phyloP scores from a whole-genome alignment of 163 green algal genomes.

The Chlamydomonas reinhardtii region DNA sequence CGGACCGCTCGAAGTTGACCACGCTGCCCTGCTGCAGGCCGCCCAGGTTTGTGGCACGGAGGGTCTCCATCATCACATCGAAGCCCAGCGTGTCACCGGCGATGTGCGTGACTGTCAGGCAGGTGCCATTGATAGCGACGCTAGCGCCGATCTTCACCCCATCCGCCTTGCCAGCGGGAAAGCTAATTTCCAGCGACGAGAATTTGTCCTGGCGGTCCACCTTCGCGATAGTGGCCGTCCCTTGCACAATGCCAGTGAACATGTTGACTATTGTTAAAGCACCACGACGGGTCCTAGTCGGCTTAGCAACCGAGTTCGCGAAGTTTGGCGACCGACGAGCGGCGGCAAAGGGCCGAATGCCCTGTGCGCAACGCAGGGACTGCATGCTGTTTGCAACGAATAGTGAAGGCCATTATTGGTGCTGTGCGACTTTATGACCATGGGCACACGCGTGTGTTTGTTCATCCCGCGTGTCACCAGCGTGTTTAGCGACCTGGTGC shows the following conservation, averaged over 20 bases:
- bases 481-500: too few species aligned
- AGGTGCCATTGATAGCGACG: conserved; percentile 98
- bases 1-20: conserved; percentile 97
- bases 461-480: too few species aligned
- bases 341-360: too few species aligned
- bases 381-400: too few species aligned
- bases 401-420: too few species aligned
- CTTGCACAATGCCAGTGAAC: conserved; percentile 66
- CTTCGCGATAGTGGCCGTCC: conserved; percentile 41
- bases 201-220: conserved; percentile 68
- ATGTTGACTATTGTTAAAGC: conserved; percentile 62
- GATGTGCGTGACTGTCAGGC: conserved; percentile 90
- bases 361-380: too few species aligned
- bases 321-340: too few species aligned
- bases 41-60: conserved; percentile 92
- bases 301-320: too few species aligned
- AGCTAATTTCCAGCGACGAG: conserved; percentile 66
- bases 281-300: background rate
- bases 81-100: conserved; percentile 73
- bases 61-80: conserved; percentile 95
- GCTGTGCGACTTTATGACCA: too few species aligned
- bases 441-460: too few species aligned
- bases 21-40: conserved; percentile 73
- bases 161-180: conserved; percentile 70
- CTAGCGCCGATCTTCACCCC: conserved; percentile 87